Evolutionary conservation across 2,329 filamentous ascomycete genomes (phyloP).

Genomic region (Aureobasidium sp.): DNA sequence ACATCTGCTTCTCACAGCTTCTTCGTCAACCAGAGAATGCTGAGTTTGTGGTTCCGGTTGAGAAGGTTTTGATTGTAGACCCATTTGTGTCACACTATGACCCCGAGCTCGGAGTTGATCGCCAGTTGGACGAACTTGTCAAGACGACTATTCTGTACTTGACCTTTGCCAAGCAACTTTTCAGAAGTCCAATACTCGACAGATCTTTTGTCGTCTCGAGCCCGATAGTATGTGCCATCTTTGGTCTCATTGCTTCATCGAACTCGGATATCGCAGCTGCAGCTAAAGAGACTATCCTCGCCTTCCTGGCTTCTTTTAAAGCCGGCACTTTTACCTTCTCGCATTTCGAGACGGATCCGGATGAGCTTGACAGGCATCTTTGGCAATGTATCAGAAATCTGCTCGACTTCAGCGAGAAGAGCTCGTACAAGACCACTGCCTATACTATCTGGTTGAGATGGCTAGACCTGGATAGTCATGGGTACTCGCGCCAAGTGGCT

Average conservation of each 20-base stretch:
- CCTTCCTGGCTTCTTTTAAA: conserved; percentile 9
- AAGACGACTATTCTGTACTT: background rate
- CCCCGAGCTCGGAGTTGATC: background rate
- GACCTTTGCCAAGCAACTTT: conserved; percentile 5
- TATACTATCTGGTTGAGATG: conserved; percentile 16
- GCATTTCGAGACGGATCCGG: background rate
- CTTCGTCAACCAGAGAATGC: conserved; percentile 4
- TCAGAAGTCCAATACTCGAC: background rate
- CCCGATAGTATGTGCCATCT: background rate
- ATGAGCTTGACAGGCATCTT: conserved; percentile 5
- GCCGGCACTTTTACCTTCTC: background rate
- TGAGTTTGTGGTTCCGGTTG: conserved; percentile 6
- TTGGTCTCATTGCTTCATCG: conserved; percentile 5
- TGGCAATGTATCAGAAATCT: conserved; percentile 10
- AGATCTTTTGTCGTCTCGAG: background rate
- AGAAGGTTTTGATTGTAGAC: background rate
- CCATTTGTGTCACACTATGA: conserved; percentile 6
- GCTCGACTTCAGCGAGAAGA: background rate
- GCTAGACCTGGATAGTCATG: conserved; percentile 12
- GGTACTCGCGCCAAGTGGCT: background rate
- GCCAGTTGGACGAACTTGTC: conserved; percentile 1
- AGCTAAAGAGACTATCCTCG: conserved; percentile 12
- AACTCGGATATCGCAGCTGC: conserved; percentile 5
- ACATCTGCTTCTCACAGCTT: conserved; percentile 8
- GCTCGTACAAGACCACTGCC: conserved; percentile 11